Base-by-base conservation (phyloP, 2,329 filamentous ascomycete species). In the Geoglossum cookeanum region DNA sequence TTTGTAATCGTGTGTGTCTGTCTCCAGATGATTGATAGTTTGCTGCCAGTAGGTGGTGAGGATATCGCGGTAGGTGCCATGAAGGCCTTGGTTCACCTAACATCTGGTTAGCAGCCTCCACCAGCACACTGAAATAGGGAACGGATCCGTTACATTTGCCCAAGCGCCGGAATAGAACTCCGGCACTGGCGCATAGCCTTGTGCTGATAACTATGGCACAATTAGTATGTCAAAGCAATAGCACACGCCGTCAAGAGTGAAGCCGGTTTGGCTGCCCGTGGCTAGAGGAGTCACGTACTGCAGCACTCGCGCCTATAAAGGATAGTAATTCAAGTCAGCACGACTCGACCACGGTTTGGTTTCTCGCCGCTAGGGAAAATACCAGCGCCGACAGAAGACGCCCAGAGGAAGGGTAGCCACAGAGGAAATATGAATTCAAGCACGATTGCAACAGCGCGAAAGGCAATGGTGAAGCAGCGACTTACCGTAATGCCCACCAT, bases 21-120 rank as follows among this genome's bases (percentile, higher is more conserved):
- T 87, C 72, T 98, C 92, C 59, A 98, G 81, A 69, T 94, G 89
- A 63, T 85, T 91, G 73, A 98, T 95, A 61, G 90, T 92, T 67
- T 98, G 91, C 71, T 98, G 92, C 92, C 92, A 98, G 74, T 98
- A 98, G 4, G 91, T 96, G 48, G 94, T 96, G 64, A 98, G 77
- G 66, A 97, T 96, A 69, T 98, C 92, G 69, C 94, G 91, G 70
- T 96, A 95, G 61, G 85, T 85, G 60, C 89, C 90, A 59, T 84
- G 86, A 53, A 98, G 78, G 55, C 92, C 92, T 78, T 98, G 92
- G 67, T 94, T 94, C 62, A 97, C 88, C 87, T 94, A 65, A 55
- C 58, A 39, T 37, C 37, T 35, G 32, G 37, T 53, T 37, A 53
- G 49, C 49, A 35, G 56, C 45, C 53, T 59, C 70, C 58, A 71